Evolutionary conservation across 2,329 filamentous ascomycete genomes (phyloP).

Genomic region (Fusarium staphyleae): DNA sequence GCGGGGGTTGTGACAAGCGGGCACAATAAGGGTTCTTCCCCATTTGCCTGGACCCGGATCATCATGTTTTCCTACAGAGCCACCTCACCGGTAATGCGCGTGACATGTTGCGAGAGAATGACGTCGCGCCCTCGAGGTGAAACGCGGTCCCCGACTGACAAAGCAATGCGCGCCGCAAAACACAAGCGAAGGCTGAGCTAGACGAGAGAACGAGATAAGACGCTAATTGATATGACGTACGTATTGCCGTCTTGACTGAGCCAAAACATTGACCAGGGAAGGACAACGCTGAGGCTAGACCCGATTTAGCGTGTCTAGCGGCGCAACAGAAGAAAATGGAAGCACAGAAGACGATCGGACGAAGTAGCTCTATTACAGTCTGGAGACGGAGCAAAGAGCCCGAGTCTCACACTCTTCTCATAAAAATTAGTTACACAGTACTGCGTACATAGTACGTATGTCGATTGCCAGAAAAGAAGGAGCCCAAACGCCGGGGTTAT

Average conservation of each 20-base stretch:
- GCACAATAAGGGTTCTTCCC: not conserved
- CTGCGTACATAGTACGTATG: too few relatives aligned
- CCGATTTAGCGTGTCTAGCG: not conserved
- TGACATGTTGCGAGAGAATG: not conserved
- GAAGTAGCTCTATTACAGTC: too few relatives aligned
- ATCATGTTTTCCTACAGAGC: not conserved
- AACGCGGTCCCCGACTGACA: too few relatives aligned
- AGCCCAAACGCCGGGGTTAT: not conserved
- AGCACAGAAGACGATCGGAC: not conserved
- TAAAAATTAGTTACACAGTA: too few relatives aligned
- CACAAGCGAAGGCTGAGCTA: not conserved
- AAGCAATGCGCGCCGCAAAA: not conserved
- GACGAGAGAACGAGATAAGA: not conserved
- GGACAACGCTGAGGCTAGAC: not conserved
- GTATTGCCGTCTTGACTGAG: not conserved
- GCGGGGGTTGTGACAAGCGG: not conserved
- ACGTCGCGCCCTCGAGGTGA: not conserved
- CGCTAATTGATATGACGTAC: slow-evolving; percentile 13
- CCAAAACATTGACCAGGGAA: not conserved
- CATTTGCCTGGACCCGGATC: not conserved
- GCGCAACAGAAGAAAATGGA: not conserved
- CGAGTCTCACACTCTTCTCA: not conserved
- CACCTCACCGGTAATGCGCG: not conserved
- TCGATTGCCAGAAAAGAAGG: not conserved
- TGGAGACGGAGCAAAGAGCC: not conserved